Evolutionary conservation across 208 protist species (phyloP), one percentile per base, ranked within the genome.

Genomic region (Leishmania tarentolae): DNA sequence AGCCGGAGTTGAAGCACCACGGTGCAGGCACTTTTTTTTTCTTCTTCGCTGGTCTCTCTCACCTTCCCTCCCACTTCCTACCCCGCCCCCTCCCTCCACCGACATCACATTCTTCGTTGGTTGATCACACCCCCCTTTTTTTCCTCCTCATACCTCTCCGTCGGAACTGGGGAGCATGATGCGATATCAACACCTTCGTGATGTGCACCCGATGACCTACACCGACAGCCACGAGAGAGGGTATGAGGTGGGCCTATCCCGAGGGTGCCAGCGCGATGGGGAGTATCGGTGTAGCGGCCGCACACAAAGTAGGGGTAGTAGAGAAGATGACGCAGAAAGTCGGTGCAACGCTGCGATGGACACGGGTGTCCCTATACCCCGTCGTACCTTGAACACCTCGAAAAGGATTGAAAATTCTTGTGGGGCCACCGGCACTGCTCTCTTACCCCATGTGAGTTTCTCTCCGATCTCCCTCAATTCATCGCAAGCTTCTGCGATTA

Each of bases 391-490:
- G 28, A 35, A 31, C 42, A 53, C n/a, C 9, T 73, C 69, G 44
- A 73, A 35, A 28, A 44, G 69, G 19, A 28, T 24, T 73, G 3
- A 53, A 46, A 73, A 52, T 52, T n/a, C 69, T 73, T 44, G 42
- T 73, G 69, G 50, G 44, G 69, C 44, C 40, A 17, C 44, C 24
- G 44, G 69, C 7, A 17, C 44, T 35, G 9, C 40, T 35, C 69
- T n/a, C 28, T 40, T 71, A 21, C 79, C 82, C 6, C 61, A 73
- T 15, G 31, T 78, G 9, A 63, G 61, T 21, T 69, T n/a, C 78
- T 86, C 82, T 7, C 70, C 82, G 42, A 86, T 86, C 24, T 75
- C 78, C 7, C 63, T 82, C 42, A 57, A 82, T n/a, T 63, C 78
- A 17, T 71, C 63, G 24, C 82, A 78, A 21, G n/a, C 75, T 8